Evolutionary conservation across 2,329 filamentous ascomycete species (phyloP).

Genomic region (Penicillium sp.): DNA sequence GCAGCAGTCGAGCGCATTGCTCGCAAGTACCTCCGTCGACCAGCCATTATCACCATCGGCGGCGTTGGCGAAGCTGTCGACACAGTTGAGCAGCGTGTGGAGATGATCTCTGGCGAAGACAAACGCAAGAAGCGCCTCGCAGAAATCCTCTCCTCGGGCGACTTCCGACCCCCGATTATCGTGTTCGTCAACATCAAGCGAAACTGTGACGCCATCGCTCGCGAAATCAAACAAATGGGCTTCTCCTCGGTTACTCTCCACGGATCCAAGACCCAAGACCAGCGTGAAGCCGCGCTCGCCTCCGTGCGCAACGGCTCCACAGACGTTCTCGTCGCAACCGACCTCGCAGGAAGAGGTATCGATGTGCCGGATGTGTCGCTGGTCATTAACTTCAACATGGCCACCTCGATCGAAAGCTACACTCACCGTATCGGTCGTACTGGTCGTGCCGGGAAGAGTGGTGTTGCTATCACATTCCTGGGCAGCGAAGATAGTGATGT

Average conservation of each 20-base stretch:
- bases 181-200: constrained; percentile 99
- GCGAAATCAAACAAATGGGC: constrained; percentile 89
- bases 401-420: constrained; percentile 81
- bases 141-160: constrained; percentile 72
- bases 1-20: constrained; percentile 85
- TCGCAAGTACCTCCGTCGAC: constrained; percentile 88
- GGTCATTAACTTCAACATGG: constrained; percentile 99
- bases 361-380: constrained; percentile 89
- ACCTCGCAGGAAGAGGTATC: constrained; percentile 92
- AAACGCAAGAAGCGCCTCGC: constrained; percentile 92
- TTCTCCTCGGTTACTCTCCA: constrained; percentile 84
- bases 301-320: constrained; percentile 72
- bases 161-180: constrained; percentile 84
- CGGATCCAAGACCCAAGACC: constrained; percentile 93
- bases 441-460: constrained; percentile 91
- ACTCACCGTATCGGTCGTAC: constrained; percentile 95
- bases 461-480: constrained; percentile 91
- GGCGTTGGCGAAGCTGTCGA: constrained; percentile 93
- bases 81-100: constrained; percentile 92
- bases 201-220: constrained; percentile 89
- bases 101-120: constrained; percentile 83
- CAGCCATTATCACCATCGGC: constrained; percentile 88
- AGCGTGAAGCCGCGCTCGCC: constrained; percentile 83
- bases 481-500: constrained; percentile 83
- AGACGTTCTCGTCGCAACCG: constrained; percentile 87